Conservation (phyloP, 2,329 filamentous ascomycete species). For the Tolypocladium endophyticum region DNA sequence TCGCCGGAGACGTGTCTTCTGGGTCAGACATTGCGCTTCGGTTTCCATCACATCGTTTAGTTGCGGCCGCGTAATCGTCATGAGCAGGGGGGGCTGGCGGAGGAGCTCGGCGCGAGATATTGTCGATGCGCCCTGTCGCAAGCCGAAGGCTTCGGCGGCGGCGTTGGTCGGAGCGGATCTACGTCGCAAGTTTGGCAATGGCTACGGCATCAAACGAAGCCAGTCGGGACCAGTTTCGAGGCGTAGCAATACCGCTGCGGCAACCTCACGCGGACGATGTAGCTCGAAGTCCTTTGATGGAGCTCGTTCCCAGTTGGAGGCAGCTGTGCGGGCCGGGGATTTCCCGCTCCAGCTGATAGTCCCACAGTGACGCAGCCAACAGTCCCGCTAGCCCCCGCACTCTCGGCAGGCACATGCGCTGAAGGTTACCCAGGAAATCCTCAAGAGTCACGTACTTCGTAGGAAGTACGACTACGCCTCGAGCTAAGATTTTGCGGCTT, state of each 20-base stretch:
- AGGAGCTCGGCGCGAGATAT: neutral
- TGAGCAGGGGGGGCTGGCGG: neutral
- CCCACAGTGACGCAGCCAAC: neutral
- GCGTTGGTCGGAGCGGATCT: neutral
- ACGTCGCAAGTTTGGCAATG: neutral
- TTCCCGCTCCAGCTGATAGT: neutral
- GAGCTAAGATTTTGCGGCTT: neutral
- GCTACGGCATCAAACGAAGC: neutral
- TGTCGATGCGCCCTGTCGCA: neutral
- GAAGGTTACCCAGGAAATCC: neutral
- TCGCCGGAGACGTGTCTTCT: slow-evolving; percentile 31
- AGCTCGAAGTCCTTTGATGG: neutral
- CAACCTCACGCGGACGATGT: neutral
- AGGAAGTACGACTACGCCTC: neutral
- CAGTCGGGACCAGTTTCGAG: neutral
- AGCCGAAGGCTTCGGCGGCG: neutral
- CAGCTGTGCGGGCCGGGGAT: neutral
- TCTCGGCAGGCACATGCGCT: neutral
- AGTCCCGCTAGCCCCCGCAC: neutral
- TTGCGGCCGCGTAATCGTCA: neutral
- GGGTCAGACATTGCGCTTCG: slow-evolving; percentile 36
- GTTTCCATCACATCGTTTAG: slow-evolving; percentile 25
- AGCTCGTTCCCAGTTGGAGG: neutral
- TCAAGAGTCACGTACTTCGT: neutral
- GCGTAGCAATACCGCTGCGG: neutral